Percentiles rank a stretch among this genome's conserved stretches.
Evolutionary conservation across 768 basidiomycete genomes (phyloP).

Genomic region (Boletus fagicola): DNA sequence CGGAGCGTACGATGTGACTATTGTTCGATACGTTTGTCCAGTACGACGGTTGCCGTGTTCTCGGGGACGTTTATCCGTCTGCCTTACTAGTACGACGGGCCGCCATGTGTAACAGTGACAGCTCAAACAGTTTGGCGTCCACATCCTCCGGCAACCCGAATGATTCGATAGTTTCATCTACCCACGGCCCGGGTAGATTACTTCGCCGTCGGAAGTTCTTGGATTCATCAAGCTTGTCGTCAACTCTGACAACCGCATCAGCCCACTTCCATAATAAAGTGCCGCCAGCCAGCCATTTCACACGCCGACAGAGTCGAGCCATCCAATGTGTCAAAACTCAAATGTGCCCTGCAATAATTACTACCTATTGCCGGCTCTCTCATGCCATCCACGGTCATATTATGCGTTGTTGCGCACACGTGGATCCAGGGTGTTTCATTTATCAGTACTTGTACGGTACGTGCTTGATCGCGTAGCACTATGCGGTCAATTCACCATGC

Average conservation of each 20-base stretch:
- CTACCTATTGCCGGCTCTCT: not conserved
- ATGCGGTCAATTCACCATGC: not conserved
- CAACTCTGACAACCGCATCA: not conserved
- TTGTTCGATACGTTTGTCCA: constrained; percentile 12
- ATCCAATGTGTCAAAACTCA: constrained; percentile 9
- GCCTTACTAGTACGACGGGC: not conserved
- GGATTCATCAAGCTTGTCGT: not conserved
- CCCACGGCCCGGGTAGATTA: not conserved
- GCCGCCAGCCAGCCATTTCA: constrained; percentile 12
- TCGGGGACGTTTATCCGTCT: not conserved
- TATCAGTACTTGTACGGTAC: not conserved
- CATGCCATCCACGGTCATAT: constrained; percentile 10
- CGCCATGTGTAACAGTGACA: not conserved
- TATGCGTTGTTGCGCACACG: not conserved
- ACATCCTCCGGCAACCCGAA: not conserved
- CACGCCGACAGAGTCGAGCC: constrained; percentile 9
- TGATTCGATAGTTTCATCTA: not conserved
- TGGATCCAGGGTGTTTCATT: not conserved
- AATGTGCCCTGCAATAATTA: constrained; percentile 3
- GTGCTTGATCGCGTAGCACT: not conserved
- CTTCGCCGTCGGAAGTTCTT: not conserved
- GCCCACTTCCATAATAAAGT: not conserved
- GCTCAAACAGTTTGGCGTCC: not conserved
- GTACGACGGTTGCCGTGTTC: constrained; percentile 1
- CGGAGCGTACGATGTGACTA: not conserved